Evolutionary conservation across 495 filamentous ascomycete genomes (phyloP).

Genomic region (Chaetomium tenue): DNA sequence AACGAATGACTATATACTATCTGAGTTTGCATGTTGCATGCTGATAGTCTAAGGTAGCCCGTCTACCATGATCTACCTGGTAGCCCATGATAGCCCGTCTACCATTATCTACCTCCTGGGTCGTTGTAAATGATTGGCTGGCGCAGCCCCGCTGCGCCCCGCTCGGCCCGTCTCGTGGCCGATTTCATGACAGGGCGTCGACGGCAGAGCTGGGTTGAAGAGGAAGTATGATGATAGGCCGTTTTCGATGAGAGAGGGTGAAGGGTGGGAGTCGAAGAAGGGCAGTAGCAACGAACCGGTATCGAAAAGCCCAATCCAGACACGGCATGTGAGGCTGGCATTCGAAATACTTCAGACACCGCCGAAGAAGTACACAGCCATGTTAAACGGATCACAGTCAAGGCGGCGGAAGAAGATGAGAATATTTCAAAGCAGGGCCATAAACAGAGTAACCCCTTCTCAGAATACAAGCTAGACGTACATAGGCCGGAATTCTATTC

Average conservation of each 20-base stretch:
- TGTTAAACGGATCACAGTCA: neutral
- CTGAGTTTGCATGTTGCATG: no score
- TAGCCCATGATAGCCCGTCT: no score
- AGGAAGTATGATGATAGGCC: neutral
- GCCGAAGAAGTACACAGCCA: conserved; percentile 4
- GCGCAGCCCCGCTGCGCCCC: no score
- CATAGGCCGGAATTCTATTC: neutral
- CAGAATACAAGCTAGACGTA: neutral
- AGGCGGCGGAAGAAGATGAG: neutral
- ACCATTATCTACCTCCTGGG: no score
- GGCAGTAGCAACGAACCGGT: neutral
- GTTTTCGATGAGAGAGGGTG: neutral
- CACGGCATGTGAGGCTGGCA: neutral
- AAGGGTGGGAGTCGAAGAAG: no score
- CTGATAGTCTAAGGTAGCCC: no score
- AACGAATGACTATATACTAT: no score
- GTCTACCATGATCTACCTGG: no score
- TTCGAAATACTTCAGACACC: neutral
- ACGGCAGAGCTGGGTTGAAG: neutral
- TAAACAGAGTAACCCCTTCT: neutral
- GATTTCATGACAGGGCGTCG: no score
- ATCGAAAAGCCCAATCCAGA: neutral
- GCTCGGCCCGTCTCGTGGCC: no score
- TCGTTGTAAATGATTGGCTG: no score
- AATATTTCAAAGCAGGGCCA: neutral